Evolutionary conservation across 805 yeast genomes (phyloP).

Genomic region (Candida krabiensis): DNA sequence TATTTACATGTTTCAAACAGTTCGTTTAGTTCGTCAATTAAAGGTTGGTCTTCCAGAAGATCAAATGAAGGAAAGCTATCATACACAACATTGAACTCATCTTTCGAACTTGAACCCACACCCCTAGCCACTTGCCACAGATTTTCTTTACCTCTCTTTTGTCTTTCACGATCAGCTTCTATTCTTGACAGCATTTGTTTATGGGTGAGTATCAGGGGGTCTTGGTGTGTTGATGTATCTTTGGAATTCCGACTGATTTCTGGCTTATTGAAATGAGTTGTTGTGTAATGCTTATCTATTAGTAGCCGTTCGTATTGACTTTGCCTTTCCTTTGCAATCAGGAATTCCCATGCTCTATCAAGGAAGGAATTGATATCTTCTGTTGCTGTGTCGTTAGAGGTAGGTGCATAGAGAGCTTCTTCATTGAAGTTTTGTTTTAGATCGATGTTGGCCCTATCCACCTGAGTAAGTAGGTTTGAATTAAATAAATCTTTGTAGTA

Average conservation of each 20-base stretch:
- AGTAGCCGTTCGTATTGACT: constrained; percentile 51
- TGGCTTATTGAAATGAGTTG: constrained; percentile 11
- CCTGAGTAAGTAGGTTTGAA: constrained; percentile 34
- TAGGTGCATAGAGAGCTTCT: constrained; percentile 9
- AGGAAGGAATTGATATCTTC: constrained; percentile 1
- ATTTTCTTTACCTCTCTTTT: constrained; percentile 79
- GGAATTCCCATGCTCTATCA: constrained; percentile 44
- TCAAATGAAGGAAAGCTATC: constrained; percentile 21
- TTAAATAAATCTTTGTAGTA: constrained; percentile 30
- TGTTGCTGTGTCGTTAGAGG: background rate
- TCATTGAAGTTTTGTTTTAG: constrained; percentile 35
- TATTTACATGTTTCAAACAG: constrained; percentile 17
- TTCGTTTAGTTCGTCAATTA: constrained; percentile 25
- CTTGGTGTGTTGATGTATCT: constrained; percentile 8
- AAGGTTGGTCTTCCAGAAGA: constrained; percentile 20
- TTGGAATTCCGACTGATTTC: constrained; percentile 15
- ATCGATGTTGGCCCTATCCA: constrained; percentile 35
- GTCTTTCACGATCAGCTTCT: constrained; percentile 92
- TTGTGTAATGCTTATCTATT: constrained; percentile 36
- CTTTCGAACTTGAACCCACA: constrained; percentile 12
- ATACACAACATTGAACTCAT: constrained; percentile 35
- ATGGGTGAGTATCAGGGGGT: constrained; percentile 18
- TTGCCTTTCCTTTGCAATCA: constrained; percentile 46
- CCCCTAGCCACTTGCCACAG: constrained; percentile 69
- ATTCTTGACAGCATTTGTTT: constrained; percentile 71